Percentiles rank a stretch among this genome's conserved stretches.
Evolutionary conservation across 768 basidiomycete species (phyloP).

Genomic region (Agrocybe praecox): DNA sequence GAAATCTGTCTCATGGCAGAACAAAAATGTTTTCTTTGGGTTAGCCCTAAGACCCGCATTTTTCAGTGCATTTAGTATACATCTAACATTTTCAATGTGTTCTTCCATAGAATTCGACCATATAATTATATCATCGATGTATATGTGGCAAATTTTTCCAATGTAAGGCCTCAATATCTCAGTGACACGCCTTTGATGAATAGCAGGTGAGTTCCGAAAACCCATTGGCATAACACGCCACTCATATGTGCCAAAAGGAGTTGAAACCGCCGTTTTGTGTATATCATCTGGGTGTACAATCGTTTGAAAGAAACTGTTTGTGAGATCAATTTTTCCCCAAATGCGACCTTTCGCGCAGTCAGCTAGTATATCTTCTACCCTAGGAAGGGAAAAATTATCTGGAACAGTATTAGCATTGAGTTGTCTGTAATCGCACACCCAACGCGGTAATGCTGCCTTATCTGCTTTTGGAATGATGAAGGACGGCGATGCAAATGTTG

Average conservation of each 20-base stretch:
- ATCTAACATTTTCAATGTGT: slow-evolving; percentile 4
- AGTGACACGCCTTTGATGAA: slow-evolving; percentile 29
- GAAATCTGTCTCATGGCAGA: slow-evolving; percentile 24
- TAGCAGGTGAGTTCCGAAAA: slow-evolving; percentile 23
- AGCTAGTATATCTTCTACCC: slow-evolving; percentile 21
- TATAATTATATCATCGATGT: slow-evolving; percentile 26
- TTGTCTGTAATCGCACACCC: slow-evolving; percentile 33
- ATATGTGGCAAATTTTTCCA: slow-evolving; percentile 25
- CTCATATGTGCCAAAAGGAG: slow-evolving; percentile 40
- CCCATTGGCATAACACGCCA: slow-evolving; percentile 43
- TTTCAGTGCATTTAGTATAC: slow-evolving; percentile 7
- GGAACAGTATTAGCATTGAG: slow-evolving; percentile 28
- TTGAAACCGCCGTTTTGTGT: slow-evolving; percentile 35
- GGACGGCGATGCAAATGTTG: slow-evolving; percentile 30
- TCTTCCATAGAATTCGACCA: slow-evolving; percentile 21
- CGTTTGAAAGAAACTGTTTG: slow-evolving; percentile 27
- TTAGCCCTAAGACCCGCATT: slow-evolving; percentile 7
- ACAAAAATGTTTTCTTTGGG: slow-evolving; percentile 19
- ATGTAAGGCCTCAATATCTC: slow-evolving; percentile 25
- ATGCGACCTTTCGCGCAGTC: slow-evolving; percentile 19
- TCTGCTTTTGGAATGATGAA: slow-evolving; percentile 39
- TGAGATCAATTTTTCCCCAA: slow-evolving; percentile 21
- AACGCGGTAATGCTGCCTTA: slow-evolving; percentile 24
- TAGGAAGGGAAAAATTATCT: slow-evolving; percentile 22
- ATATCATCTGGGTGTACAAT: slow-evolving; percentile 22